phyloP scores from a whole-genome alignment of 2,329 filamentous ascomycete genomes.

The Talaromyces islandicus region DNA sequence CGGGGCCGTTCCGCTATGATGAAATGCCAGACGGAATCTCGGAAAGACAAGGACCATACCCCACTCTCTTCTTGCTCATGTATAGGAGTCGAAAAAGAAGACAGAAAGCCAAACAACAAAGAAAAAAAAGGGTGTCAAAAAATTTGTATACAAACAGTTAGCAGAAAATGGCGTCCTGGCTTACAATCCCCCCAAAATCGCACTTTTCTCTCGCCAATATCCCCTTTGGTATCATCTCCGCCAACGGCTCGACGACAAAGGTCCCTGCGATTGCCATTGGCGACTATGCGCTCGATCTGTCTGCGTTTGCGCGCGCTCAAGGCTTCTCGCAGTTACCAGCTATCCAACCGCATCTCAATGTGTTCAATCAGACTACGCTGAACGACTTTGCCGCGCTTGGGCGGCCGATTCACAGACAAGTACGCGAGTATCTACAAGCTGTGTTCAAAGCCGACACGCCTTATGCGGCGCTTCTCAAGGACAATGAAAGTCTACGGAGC shows the following conservation, averaged over 20 bases:
- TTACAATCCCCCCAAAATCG: constrained; percentile 53
- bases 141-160: no score
- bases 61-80: background rate
- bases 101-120: background rate
- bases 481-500: constrained; percentile 54
- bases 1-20: background rate
- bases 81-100: background rate
- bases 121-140: no score
- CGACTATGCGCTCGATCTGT: constrained; percentile 64
- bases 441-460: constrained; percentile 57
- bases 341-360: constrained; percentile 52
- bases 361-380: constrained; percentile 61
- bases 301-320: constrained; percentile 52
- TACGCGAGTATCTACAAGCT: constrained; percentile 63
- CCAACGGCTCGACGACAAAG: constrained; percentile 48
- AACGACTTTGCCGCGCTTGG: constrained; percentile 72
- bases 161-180: constrained; percentile 47
- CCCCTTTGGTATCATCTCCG: constrained; percentile 76
- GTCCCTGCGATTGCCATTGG: constrained; percentile 69
- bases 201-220: constrained; percentile 76
- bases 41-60: background rate
- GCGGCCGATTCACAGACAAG: constrained; percentile 59
- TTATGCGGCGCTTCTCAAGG: constrained; percentile 56
- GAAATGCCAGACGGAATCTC: background rate
- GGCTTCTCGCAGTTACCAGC: constrained; percentile 56